Evolutionary conservation across 805 yeast genomes (phyloP), one percentile per base, ranked within the genome.

Genomic region (Suhomyces tanzawaensis): DNA sequence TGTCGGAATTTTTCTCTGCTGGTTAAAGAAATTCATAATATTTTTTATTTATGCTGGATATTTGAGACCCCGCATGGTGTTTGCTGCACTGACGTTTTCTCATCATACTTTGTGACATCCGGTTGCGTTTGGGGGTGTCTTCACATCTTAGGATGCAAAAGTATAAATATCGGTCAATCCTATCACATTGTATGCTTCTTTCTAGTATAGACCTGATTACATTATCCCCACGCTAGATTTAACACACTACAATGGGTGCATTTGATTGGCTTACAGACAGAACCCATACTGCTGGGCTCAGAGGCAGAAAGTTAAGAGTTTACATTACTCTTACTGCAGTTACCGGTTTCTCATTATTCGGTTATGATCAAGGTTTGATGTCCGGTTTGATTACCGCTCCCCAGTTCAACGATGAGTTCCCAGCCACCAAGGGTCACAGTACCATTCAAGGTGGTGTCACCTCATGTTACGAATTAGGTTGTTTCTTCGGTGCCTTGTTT

Each of bases 261-360:
- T 30, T 46, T 18, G 46, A 40, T 26, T 42, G 39, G 41, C 15
- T 46, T 19, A 39, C 40, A 15, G 47, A 43, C 27, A 70, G 71
- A 61, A 76, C 81, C 29, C 71, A 74, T 44, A 77, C 83, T 7
- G 57, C 67, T 38, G 85, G 86, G 15, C 58, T 79, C 7, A 55
- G 59, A 28, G 90, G 90, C 42, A 69, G 73, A 47, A 58, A 64
- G 19, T 72, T 63, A 31, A 55, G 64, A 46, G 55, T 56, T 12
- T 37, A 44, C 25, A 49, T 57, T 41, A 57, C 62, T 4, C 32
- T 48, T 29, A 46, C 53, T 18, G 57, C 66, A 25, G 55, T 60
- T 36, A 55, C 61, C 32, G 58, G 64, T 31, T 53, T 60, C 44
- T 53, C 62, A 29, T 46, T 62, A 48, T 55, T 52, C 53, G 53